Evolutionary conservation across 768 basidiomycete genomes (phyloP).

Genomic region (Galerina sulciceps): DNA sequence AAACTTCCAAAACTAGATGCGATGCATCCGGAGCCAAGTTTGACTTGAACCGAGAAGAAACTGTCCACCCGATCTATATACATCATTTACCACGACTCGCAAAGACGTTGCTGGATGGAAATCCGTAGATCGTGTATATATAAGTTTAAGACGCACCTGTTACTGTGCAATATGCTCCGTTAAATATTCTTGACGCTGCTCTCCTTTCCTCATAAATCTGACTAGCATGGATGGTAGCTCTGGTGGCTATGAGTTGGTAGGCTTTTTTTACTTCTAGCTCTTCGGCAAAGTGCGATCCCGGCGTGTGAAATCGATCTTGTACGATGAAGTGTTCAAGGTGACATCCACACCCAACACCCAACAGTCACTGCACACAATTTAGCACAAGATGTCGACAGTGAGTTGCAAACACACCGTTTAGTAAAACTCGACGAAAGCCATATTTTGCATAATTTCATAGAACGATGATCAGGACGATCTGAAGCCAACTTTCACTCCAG

Average conservation of each 20-base stretch:
- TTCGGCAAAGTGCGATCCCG: conserved; percentile 49
- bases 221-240: neutral
- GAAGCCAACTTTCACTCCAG: conserved; percentile 69
- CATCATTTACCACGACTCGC: conserved; percentile 2
- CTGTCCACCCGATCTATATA: neutral
- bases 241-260: neutral
- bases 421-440: neutral
- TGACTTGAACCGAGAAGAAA: conserved; percentile 6
- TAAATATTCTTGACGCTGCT: conserved; percentile 1
- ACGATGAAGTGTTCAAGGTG: conserved; percentile 18
- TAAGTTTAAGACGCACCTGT: conserved; percentile 3
- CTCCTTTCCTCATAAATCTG: neutral
- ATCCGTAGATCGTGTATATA: conserved; percentile 10
- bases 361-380: neutral
- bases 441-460: conserved; percentile 29
- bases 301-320: conserved; percentile 76
- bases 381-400: conserved; percentile 55
- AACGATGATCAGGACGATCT: conserved; percentile 76
- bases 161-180: neutral
- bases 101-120: conserved; percentile 13
- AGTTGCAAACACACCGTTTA: conserved; percentile 23
- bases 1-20: conserved; percentile 32
- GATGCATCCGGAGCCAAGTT: conserved; percentile 44
- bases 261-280: neutral
- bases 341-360: no score